Percentiles rank a stretch among this genome's conserved stretches.
These are phyloP conservation scores for Erucastrum elatum DNA, from an alignment of 345 rosid species.

Conservation along the genomic window DNA sequence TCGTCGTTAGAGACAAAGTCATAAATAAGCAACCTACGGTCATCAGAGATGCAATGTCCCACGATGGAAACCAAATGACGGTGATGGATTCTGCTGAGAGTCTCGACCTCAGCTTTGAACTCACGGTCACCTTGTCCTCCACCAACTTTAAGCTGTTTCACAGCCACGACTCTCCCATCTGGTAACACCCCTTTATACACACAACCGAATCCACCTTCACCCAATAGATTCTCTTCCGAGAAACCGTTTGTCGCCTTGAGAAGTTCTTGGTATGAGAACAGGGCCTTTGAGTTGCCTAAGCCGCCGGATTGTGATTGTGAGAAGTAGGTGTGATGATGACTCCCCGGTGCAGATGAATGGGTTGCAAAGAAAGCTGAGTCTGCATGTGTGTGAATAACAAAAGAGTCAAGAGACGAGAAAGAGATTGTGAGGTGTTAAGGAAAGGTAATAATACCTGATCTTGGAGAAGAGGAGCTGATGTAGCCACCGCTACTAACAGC, in stretches of 20 bases:
- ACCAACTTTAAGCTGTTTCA: slow-evolving; percentile 80
- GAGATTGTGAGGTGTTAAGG: background rate
- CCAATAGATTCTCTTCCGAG: slow-evolving; percentile 73
- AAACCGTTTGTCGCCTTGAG: slow-evolving; percentile 73
- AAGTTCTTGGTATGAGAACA: slow-evolving; percentile 73
- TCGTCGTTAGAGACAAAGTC: slow-evolving; percentile 84
- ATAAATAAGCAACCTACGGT: slow-evolving; percentile 75
- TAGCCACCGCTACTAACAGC: slow-evolving; percentile 59
- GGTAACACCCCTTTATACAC: slow-evolving; percentile 83
- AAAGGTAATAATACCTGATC: slow-evolving; percentile 56
- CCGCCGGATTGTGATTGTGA: slow-evolving; percentile 63
- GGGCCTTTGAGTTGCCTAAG: slow-evolving; percentile 72
- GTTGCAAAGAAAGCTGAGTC: background rate
- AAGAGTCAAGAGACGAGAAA: background rate
- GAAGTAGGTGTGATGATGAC: background rate
- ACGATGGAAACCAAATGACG: slow-evolving; percentile 95
- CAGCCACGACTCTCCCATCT: slow-evolving; percentile 94
- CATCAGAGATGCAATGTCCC: slow-evolving; percentile 86
- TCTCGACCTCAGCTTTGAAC: slow-evolving; percentile 90
- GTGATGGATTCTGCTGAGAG: slow-evolving; percentile 88
- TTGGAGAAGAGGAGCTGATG: slow-evolving; percentile 57
- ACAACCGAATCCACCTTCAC: slow-evolving; percentile 95
- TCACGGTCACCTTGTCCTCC: slow-evolving; percentile 96
- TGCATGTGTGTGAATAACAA: background rate
- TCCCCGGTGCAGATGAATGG: background rate